Conservation (phyloP, 2,329 filamentous ascomycete genomes). For the Teratosphaeria gauchensis region DNA sequence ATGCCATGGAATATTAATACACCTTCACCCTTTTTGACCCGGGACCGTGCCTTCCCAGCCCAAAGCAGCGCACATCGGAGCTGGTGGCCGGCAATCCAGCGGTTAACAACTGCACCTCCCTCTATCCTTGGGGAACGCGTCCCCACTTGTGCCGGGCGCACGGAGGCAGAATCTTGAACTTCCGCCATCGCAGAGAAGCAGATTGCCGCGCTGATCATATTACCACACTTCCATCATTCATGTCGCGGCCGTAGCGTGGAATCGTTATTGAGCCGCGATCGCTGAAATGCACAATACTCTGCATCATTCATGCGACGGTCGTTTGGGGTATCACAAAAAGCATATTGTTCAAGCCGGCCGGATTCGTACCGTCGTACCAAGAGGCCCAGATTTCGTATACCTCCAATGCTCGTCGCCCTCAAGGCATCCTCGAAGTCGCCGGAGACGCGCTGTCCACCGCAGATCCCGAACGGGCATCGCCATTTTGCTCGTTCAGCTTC, state of each 20-base stretch:
- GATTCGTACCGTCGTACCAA: background rate
- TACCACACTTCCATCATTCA: background rate
- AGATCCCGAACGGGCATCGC: background rate
- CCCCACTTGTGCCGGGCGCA: background rate
- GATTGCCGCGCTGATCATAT: background rate
- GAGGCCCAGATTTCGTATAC: background rate
- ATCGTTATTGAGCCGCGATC: background rate
- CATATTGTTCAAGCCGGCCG: background rate
- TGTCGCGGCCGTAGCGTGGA: background rate
- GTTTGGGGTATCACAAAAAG: background rate
- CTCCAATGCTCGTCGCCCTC: background rate
- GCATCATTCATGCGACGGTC: background rate
- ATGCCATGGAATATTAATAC: background rate
- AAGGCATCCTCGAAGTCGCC: background rate
- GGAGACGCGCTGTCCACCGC: background rate
- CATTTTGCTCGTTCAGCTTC: slow-evolving; percentile 10
- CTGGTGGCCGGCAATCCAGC: background rate
- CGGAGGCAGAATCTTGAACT: background rate
- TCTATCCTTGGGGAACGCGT: background rate
- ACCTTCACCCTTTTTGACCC: background rate
- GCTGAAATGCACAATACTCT: background rate
- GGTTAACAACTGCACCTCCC: background rate
- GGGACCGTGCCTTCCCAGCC: background rate
- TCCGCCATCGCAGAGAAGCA: background rate
- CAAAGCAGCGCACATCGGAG: background rate